Evolutionary conservation across 495 filamentous ascomycete genomes (phyloP).

Genomic region (Sabuloglossum arenarium): DNA sequence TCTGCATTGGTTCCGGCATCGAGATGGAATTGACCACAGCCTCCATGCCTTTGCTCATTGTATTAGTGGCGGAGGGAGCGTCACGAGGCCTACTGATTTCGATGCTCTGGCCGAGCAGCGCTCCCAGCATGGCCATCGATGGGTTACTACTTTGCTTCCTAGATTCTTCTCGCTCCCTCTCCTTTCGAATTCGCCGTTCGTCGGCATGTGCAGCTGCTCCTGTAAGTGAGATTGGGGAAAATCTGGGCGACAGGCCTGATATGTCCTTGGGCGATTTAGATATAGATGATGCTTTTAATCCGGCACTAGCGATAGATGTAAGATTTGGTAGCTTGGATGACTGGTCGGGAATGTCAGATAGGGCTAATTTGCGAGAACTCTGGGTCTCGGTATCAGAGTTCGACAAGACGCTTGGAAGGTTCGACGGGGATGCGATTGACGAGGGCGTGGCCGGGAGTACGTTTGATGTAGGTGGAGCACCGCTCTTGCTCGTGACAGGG

Average conservation of each 20-base stretch:
- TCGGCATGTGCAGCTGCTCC: conserved; percentile 13
- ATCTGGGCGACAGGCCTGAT: conserved; percentile 7
- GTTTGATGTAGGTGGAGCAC: neutral
- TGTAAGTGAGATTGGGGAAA: conserved; percentile 11
- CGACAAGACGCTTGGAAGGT: neutral
- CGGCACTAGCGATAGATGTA: neutral
- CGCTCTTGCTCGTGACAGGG: neutral
- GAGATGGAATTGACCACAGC: conserved; percentile 8
- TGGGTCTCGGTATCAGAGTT: neutral
- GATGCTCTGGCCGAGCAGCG: conserved; percentile 8
- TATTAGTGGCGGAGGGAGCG: conserved; percentile 11
- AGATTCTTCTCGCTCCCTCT: neutral
- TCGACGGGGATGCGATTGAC: neutral
- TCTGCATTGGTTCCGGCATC: conserved; percentile 8
- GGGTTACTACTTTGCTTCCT: conserved; percentile 14
- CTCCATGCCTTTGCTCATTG: conserved; percentile 10
- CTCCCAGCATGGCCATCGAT: conserved; percentile 8
- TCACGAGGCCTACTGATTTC: conserved; percentile 11
- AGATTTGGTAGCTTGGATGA: neutral
- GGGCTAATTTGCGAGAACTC: neutral
- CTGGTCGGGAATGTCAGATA: neutral
- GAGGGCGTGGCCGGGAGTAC: neutral
- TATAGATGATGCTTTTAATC: conserved; percentile 1
- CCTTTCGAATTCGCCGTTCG: conserved; percentile 9
- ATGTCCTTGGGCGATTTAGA: conserved; percentile 8